Base-by-base conservation (phyloP, 805 yeast species). In the Isabelozyma heimii region DNA sequence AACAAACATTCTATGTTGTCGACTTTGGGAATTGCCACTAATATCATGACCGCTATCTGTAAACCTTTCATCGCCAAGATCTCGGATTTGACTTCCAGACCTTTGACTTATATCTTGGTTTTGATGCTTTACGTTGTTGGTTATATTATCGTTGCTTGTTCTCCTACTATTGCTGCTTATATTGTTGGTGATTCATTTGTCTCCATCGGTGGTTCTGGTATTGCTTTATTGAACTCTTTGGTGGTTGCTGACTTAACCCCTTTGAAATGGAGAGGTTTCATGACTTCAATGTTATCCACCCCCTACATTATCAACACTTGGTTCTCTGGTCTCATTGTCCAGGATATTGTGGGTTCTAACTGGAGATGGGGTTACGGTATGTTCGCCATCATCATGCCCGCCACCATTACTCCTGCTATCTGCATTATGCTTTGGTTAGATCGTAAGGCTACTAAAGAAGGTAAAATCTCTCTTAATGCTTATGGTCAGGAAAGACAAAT, bases 331-430 rank as follows among this genome's bases (percentile, higher is more conserved):
- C 62, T 58, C 5, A 70, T 72, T 50, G 72, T 60, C 8, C 53
- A 57, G 4, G 61, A 65, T 30, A 59, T 76, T 17, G 56, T 65
- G 13, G 54, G 52, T 38, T 53, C 51, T 24, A 68, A 71, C 40
- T 80, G 84, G 84, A 69, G 81, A 60, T 74, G 79, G 78, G 83
- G 81, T 26, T 77, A 72, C 54, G 81, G 80, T 45, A 68, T 76
- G 62, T 79, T 79, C 65, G 70, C 76, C 17, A 67, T 78, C 40
- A 68, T 78, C 26, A 63, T 70, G 52, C 81, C 81, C 3, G 68
- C 67, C 24, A 71, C 68, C 15, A 45, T 65, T n/a, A 39, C 53
- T 14, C 77, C 77, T 27, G 67, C 67, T 17, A 58, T 70, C 15
- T 39, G 48, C 5, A 50, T 69, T 37, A 63, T 73, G 66, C 51